Evolutionary conservation across 345 rosid species (phyloP).

Genomic region (Melaleuca alternifolia): DNA sequence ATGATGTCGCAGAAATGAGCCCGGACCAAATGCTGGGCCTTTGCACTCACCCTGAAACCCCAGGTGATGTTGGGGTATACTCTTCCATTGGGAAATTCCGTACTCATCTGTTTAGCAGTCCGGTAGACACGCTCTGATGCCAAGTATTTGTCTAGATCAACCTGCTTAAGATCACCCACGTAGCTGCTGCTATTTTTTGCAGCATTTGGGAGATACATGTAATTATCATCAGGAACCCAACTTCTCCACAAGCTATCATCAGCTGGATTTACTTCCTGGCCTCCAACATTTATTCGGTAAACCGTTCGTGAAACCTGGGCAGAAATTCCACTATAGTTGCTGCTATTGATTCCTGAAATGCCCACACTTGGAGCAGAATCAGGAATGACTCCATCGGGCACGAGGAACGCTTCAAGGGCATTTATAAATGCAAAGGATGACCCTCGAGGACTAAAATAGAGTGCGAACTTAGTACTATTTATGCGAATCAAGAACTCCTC

Average conservation of each 20-base stretch:
- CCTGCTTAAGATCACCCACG: background rate
- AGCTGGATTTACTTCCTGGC: slow-evolving; percentile 1
- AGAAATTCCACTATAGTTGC: background rate
- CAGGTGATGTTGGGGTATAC: slow-evolving; percentile 27
- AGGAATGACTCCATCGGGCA: slow-evolving; percentile 16
- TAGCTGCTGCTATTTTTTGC: fast-evolving
- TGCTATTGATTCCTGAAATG: background rate
- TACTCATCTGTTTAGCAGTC: slow-evolving; percentile 25
- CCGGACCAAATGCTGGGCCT: slow-evolving; percentile 32
- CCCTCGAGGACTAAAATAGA: slow-evolving; percentile 25
- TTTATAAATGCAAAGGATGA: slow-evolving; percentile 46
- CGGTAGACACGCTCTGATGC: slow-evolving; percentile 26
- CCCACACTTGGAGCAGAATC: background rate
- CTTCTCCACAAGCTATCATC: slow-evolving; percentile 23
- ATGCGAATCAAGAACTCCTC: slow-evolving; percentile 39
- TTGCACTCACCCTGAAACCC: slow-evolving; percentile 25
- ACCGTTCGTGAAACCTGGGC: slow-evolving; percentile 14
- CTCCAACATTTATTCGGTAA: slow-evolving; percentile 40
- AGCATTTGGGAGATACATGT: background rate
- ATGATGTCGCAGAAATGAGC: slow-evolving; percentile 45
- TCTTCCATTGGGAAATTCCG: fast-evolving
- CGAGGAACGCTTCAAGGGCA: slow-evolving; percentile 55
- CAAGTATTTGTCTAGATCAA: background rate
- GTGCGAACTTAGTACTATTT: background rate
- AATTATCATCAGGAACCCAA: slow-evolving; percentile 33